These are phyloP conservation scores for Ophiobolus disseminans DNA, from an alignment of 2,329 filamentous ascomycete genomes.

Conservation along the genomic window DNA sequence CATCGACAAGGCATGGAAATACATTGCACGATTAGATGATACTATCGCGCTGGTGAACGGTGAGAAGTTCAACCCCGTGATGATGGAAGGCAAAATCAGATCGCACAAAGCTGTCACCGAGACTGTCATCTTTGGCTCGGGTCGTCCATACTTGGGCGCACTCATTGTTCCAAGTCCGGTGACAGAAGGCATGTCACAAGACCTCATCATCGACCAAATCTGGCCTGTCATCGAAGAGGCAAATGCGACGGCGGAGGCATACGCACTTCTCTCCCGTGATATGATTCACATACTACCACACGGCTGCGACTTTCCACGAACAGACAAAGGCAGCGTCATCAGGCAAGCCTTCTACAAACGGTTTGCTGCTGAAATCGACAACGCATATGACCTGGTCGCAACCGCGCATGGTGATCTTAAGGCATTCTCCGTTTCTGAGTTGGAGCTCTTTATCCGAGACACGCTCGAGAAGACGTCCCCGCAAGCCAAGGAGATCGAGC, in stretches of 20 bases:
- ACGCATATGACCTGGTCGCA: slow-evolving; percentile 46
- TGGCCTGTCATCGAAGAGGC: slow-evolving; percentile 59
- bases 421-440: slow-evolving; percentile 30
- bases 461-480: slow-evolving; percentile 22
- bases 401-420: slow-evolving; percentile 18
- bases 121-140: slow-evolving; percentile 64
- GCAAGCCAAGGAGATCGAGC: slow-evolving; percentile 11
- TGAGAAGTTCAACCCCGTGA: slow-evolving; percentile 58
- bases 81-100: slow-evolving; percentile 62
- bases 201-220: slow-evolving; percentile 57
- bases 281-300: slow-evolving; percentile 59
- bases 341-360: slow-evolving; percentile 59
- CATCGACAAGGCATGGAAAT: slow-evolving; percentile 55
- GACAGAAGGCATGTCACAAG: slow-evolving; percentile 48
- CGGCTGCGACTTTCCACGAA: slow-evolving; percentile 58
- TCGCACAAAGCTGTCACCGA: slow-evolving; percentile 62
- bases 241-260: slow-evolving; percentile 59
- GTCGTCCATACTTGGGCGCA: slow-evolving; percentile 60
- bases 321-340: slow-evolving; percentile 65
- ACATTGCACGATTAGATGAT: slow-evolving; percentile 56
- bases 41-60: slow-evolving; percentile 57
- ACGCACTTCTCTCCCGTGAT: slow-evolving; percentile 61
- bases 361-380: slow-evolving; percentile 58
- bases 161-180: slow-evolving; percentile 61
- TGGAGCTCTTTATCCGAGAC: slow-evolving; percentile 34